A percentile compares a stretch with the other conserved stretches of the same genome.
phyloP scores from a whole-genome alignment of 192 early-diverging fungal species.

The Backusella tarrabulga region DNA sequence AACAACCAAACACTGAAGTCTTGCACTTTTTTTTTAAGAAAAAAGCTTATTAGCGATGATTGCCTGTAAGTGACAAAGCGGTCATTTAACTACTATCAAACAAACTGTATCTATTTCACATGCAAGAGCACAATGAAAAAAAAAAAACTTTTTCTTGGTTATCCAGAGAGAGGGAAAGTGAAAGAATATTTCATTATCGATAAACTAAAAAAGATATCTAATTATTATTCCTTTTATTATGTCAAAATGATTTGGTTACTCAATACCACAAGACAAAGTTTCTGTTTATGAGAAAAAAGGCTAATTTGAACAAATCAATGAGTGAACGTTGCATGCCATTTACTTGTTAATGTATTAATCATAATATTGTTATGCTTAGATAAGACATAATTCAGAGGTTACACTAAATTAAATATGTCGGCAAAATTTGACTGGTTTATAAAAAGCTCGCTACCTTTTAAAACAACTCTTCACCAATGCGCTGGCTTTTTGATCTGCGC shows the following conservation, averaged over 20 bases:
- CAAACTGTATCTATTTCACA: not conserved
- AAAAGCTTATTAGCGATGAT: not conserved
- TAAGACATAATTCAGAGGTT: not conserved
- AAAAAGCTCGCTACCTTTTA: not conserved
- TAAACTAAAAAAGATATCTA: conserved; percentile 1
- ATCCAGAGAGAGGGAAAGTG: not conserved
- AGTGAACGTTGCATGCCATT: not conserved
- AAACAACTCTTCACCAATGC: too few species aligned
- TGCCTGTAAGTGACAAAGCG: not conserved
- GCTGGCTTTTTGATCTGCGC: not conserved
- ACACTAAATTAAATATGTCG: not conserved
- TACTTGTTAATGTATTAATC: not conserved
- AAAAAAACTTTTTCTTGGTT: not conserved
- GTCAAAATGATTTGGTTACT: not conserved
- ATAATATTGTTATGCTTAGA: not conserved
- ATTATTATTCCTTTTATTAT: not conserved
- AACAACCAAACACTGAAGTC: not conserved
- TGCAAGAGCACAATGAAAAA: not conserved
- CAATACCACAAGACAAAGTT: not conserved
- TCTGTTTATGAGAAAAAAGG: not conserved
- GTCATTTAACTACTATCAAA: not conserved
- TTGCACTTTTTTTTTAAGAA: not conserved
- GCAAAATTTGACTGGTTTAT: not conserved
- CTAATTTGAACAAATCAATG: not conserved
- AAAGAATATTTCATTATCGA: not conserved